These are phyloP conservation scores for Tremella yokohamensis DNA, from an alignment of 768 basidiomycete species.

Conservation along the genomic window DNA sequence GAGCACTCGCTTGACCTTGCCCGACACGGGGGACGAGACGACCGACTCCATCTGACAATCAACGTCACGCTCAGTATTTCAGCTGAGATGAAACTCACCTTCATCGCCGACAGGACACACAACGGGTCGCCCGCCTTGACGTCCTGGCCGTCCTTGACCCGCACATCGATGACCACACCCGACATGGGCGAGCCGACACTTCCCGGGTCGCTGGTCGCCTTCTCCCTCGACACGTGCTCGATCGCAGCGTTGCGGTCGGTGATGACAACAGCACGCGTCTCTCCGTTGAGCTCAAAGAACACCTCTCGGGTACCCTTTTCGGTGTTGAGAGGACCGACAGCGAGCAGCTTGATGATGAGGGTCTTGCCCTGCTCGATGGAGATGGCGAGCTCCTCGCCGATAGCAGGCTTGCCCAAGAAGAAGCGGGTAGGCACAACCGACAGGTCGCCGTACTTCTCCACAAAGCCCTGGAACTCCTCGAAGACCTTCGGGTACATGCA, in stretches of 20 bases:
- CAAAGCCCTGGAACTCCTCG: conserved; percentile 91
- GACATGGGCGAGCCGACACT: conserved; percentile 98
- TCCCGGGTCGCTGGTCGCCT: conserved; percentile 86
- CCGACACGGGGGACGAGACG: conserved; percentile 93
- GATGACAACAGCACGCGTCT: conserved; percentile 91
- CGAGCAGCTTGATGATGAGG: conserved; percentile 91
- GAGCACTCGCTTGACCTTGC: conserved; percentile 88
- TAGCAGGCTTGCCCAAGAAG: conserved; percentile 87
- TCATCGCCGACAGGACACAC: conserved; percentile 94
- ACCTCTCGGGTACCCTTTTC: conserved; percentile 90
- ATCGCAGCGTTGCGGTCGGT: conserved; percentile 97
- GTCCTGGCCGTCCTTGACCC: conserved; percentile 95
- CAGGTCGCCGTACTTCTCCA: conserved; percentile 91
- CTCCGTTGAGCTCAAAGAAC: conserved; percentile 97
- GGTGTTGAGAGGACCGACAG: conserved; percentile 86
- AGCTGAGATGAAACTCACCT: conserved; percentile 57
- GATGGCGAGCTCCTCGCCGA: conserved; percentile 95
- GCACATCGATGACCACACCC: conserved; percentile 94
- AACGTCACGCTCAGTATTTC: conserved; percentile 1
- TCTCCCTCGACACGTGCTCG: conserved; percentile 90
- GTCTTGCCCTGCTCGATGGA: conserved; percentile 83
- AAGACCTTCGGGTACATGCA: conserved; percentile 99
- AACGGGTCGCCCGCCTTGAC: conserved; percentile 98
- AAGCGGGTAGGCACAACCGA: conserved; percentile 96
- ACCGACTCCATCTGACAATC: conserved; percentile 85